Base-by-base conservation (phyloP, 2,329 filamentous ascomycete genomes). In the Epichloe scottii region DNA sequence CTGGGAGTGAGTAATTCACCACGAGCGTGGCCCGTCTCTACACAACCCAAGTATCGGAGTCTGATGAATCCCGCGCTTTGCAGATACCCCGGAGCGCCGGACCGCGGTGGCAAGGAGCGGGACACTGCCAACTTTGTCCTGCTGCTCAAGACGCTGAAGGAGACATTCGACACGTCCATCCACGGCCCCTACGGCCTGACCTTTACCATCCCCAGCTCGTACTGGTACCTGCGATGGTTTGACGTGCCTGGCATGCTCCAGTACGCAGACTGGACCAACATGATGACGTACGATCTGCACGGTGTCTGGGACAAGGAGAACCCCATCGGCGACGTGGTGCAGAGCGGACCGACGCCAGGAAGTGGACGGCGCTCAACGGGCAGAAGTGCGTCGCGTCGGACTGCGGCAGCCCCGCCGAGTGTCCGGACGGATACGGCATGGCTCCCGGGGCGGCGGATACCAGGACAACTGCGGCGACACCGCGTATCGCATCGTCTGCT, bases 281-380 rank as follows among this genome's bases (percentile, higher is more conserved):
- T 75, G 1, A 69, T 74, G 63, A 59, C 62, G 0, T 74, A 74
- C 38, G 70, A 74, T 51, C 55, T 67, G 1, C 63, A 75, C 52
- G 72, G 73, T 0, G 51, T 60, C 0, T 74, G 68, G 69, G 71
- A 73, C 52, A 12, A 46, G 0, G 21, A 55, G 0, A 63, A 65
- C 54, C 66, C 50, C 0, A 65, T 63, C 19, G 19, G 19, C 19
- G 19, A 21, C 19, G 3, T 21, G 19, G 19, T 21, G 19, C 19
- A 21, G 19, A 21, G 19, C n/a, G n/a, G n/a, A n/a, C n/a, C n/a
- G n/a, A n/a, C n/a, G n/a, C n/a, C n/a, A n/a, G n/a, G n/a, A n/a
- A n/a, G n/a, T n/a, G n/a, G n/a, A n/a, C n/a, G n/a, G n/a, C n/a
- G n/a, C n/a, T n/a, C n/a, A n/a, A n/a, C n/a, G n/a, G n/a, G n/a